Base-by-base conservation (phyloP, 768 basidiomycete genomes). In the Lyophyllum shimeji region DNA sequence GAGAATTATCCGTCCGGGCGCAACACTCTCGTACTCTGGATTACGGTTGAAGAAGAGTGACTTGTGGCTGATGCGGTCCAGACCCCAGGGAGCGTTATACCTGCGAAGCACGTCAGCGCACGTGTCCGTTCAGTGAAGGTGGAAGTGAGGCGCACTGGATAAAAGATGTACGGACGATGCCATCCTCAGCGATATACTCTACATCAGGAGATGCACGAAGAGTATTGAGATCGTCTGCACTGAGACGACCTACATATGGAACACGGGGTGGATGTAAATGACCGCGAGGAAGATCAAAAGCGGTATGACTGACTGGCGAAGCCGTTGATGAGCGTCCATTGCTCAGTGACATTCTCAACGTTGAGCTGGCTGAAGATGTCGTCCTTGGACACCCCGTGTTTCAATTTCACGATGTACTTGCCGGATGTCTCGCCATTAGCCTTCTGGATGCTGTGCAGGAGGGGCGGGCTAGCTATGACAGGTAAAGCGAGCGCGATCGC, bases 51-150 rank as follows among this genome's bases (percentile, higher is more conserved):
- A n/a, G n/a, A n/a, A n/a, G n/a, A n/a, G n/a, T n/a, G n/a, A n/a
- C n/a, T n/a, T n/a, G n/a, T 63, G 64, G 55, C 62, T 67, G 53
- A 73, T 46, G 18, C 70, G 60, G 7, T 63, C 39, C 20, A 73
- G 49, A 11, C 71, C 71, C 71, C 70, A 73, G 7, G 71, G 71
- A 7, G 70, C 70, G 52, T 70, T 62, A 8, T 58, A 63, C 51
- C 71, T 74, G n/a, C 29, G 24, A 7, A 13, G 20, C 1, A 42
- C n/a, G 21, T 29, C 29, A 29, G 29, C 4, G 4, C 29, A 29
- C 9, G 29, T 29, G 9, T 29, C 29, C 29, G 9, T 29, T 9
- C 4, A 29, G 9, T 29, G 9, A 29, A 29, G 29, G n/a, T n/a
- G n/a, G n/a, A n/a, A n/a, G n/a, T n/a, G n/a, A n/a, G n/a, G 3